phyloP scores from a whole-genome alignment of 768 basidiomycete species.

The Nidularia sp. region DNA sequence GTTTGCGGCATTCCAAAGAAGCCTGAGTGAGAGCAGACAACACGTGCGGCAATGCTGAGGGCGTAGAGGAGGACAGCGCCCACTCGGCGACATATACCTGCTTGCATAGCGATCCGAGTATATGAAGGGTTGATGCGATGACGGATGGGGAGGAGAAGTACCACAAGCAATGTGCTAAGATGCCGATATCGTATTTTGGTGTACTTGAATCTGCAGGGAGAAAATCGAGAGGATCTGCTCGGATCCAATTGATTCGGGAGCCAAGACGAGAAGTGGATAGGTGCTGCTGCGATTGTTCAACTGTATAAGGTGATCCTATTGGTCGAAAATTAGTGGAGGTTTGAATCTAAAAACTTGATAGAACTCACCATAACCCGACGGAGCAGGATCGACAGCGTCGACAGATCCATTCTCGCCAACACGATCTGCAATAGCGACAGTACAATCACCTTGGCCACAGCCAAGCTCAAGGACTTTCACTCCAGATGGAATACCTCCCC shows the following conservation, averaged over 20 bases:
- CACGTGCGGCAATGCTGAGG: constrained; percentile 21
- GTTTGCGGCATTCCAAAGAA: constrained; percentile 25
- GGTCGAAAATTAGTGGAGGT: not conserved
- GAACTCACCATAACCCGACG: constrained; percentile 26
- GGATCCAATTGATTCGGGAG: constrained; percentile 9
- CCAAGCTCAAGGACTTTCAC: constrained; percentile 29
- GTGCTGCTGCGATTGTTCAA: constrained; percentile 29
- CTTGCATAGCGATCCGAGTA: constrained; percentile 7
- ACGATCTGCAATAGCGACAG: constrained; percentile 25
- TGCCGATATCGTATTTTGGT: constrained; percentile 25
- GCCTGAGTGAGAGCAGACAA: constrained; percentile 31
- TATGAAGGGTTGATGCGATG: constrained; percentile 20
- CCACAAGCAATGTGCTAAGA: constrained; percentile 32
- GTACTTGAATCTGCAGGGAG: constrained; percentile 23
- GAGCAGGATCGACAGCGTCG: constrained; percentile 33
- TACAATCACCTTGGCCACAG: constrained; percentile 38
- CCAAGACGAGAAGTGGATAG: constrained; percentile 23
- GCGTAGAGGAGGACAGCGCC: not conserved
- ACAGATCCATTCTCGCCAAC: constrained; percentile 30
- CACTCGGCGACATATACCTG: not conserved
- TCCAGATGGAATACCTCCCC: not conserved
- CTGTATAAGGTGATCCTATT: constrained; percentile 28
- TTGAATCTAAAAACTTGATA: not conserved
- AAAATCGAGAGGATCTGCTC: not conserved
- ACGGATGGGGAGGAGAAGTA: constrained; percentile 31